Evolutionary conservation across 768 basidiomycete species (phyloP).

Genomic region (Goffeauzyma gilvescens): DNA sequence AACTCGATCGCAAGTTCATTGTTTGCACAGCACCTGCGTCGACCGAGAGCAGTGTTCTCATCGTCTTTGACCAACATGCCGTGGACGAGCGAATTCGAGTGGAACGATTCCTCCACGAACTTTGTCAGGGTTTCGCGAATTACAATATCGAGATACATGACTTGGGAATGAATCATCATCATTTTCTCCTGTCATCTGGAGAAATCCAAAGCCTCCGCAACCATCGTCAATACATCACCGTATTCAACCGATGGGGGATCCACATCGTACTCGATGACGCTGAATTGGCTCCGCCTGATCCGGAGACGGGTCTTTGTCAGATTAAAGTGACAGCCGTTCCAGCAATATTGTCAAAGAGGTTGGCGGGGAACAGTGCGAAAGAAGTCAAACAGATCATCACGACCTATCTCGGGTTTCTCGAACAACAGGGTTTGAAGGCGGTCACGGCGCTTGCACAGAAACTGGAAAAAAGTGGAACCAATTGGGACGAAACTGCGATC

Average conservation of each 20-base stretch:
- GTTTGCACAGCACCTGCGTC: conserved; percentile 37
- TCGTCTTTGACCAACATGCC: conserved; percentile 91
- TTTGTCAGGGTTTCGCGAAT: conserved; percentile 47
- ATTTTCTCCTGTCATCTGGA: conserved; percentile 46
- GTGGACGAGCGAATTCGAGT: conserved; percentile 92
- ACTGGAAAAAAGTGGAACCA: conserved; percentile 35
- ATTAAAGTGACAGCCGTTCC: conserved; percentile 16
- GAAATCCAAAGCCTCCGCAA: conserved; percentile 29
- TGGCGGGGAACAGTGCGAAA: conserved; percentile 36
- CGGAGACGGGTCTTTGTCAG: conserved; percentile 8
- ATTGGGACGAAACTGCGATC: conserved; percentile 37
- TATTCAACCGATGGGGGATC: conserved; percentile 27
- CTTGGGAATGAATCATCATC: conserved; percentile 39
- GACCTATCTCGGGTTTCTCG: conserved; percentile 47
- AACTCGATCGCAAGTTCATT: conserved; percentile 82
- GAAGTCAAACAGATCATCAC: conserved; percentile 62
- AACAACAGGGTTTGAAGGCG: conserved; percentile 33
- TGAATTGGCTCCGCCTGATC: conserved; percentile 40
- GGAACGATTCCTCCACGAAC: conserved; percentile 51
- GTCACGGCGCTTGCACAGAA: neutral
- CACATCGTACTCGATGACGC: no score
- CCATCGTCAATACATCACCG: conserved; percentile 2
- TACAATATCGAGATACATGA: conserved; percentile 32
- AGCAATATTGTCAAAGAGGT: conserved; percentile 11
- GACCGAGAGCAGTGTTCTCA: conserved; percentile 34